phyloP scores from a whole-genome alignment of 1,139 yeast genomes.

The Geotrichum australiense region DNA sequence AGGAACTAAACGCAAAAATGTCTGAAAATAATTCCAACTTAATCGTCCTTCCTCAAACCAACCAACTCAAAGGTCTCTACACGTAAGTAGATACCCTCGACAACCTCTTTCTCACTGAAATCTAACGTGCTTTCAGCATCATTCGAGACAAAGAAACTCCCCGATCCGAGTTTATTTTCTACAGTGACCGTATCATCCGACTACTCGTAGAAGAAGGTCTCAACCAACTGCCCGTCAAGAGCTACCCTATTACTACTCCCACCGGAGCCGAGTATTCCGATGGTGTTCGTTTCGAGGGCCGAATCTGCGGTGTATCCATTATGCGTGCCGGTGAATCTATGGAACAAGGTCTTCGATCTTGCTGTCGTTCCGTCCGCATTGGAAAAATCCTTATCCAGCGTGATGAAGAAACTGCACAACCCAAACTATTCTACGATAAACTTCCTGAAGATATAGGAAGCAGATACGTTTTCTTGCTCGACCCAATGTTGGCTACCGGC shows the following conservation, averaged over 20 bases:
- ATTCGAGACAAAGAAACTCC: constrained; percentile 74
- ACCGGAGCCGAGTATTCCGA: constrained; percentile 56
- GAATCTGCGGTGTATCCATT: constrained; percentile 94
- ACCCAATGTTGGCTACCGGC: constrained; percentile 98
- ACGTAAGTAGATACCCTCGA: constrained; percentile 41
- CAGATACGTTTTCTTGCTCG: constrained; percentile 82
- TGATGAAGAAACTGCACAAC: constrained; percentile 80
- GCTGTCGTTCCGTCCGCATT: constrained; percentile 91
- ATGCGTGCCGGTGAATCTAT: constrained; percentile 97
- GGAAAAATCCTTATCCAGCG: constrained; percentile 95
- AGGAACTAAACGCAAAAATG: no score
- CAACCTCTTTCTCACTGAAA: neutral
- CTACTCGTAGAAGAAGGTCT: constrained; percentile 90
- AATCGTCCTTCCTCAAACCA: constrained; percentile 66
- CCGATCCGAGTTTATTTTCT: constrained; percentile 89
- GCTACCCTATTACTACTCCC: constrained; percentile 62
- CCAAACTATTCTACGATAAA: constrained; percentile 68
- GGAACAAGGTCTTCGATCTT: constrained; percentile 96
- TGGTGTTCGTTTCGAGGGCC: constrained; percentile 83
- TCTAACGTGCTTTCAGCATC: constrained; percentile 37
- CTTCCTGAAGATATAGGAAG: constrained; percentile 86
- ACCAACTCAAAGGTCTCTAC: constrained; percentile 80
- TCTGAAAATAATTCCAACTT: constrained; percentile 10
- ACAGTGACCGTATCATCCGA: constrained; percentile 89
- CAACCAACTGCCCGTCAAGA: constrained; percentile 81